Evolutionary conservation across 768 basidiomycete genomes (phyloP).

Genomic region (Auricularia cornea): DNA sequence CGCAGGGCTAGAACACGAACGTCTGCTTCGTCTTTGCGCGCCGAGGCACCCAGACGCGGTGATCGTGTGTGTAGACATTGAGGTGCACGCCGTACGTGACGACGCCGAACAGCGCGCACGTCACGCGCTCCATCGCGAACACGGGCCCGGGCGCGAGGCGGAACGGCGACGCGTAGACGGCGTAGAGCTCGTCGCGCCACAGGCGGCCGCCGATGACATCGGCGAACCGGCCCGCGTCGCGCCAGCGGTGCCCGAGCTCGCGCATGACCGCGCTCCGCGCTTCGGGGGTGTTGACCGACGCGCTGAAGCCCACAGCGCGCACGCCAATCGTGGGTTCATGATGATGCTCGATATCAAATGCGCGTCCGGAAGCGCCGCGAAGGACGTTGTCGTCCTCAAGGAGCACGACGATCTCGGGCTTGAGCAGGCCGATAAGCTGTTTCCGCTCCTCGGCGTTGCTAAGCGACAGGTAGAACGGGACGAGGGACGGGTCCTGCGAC

Average conservation of each 20-base stretch:
- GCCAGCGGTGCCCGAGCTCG: constrained; percentile 68
- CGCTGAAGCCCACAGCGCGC: constrained; percentile 38
- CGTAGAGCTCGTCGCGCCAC: constrained; percentile 84
- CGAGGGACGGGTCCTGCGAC: constrained; percentile 35
- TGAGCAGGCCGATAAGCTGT: constrained; percentile 41
- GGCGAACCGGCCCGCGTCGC: constrained; percentile 51
- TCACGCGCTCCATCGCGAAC: constrained; percentile 85
- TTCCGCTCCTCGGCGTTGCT: constrained; percentile 13
- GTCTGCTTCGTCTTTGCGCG: constrained; percentile 83
- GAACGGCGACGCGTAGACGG: constrained; percentile 65
- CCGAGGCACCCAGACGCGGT: constrained; percentile 81
- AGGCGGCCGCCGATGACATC: constrained; percentile 64
- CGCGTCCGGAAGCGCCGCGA: constrained; percentile 46
- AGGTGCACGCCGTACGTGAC: constrained; percentile 91
- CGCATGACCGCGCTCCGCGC: constrained; percentile 56
- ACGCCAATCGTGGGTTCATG: constrained; percentile 9
- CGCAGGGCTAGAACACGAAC: constrained; percentile 33
- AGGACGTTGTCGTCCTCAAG: constrained; percentile 27
- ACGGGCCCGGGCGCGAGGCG: constrained; percentile 47
- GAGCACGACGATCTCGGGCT: constrained; percentile 22
- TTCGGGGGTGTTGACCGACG: constrained; percentile 43
- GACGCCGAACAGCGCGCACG: constrained; percentile 81
- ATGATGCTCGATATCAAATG: constrained; percentile 20
- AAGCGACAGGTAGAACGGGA: constrained; percentile 48
- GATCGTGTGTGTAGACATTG: constrained; percentile 55